Conservation (phyloP, 306 rosid genomes). For the Cercis canadensis region DNA sequence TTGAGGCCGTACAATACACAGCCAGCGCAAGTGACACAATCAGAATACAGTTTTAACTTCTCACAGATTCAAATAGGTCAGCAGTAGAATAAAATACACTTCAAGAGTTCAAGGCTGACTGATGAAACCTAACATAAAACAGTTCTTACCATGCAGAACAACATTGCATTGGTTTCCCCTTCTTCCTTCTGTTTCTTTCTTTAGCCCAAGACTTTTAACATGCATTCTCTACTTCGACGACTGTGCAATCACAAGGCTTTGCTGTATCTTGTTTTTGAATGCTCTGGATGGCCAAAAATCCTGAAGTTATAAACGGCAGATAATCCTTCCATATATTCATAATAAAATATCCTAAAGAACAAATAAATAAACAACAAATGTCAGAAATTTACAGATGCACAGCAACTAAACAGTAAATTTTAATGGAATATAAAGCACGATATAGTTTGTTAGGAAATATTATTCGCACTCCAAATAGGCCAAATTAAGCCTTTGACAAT, state of each 20-base stretch:
- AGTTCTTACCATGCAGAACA: neutral
- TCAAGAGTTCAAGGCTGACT: too few species aligned
- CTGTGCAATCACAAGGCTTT: slow-evolving; percentile 72
- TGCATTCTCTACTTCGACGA: slow-evolving; percentile 86
- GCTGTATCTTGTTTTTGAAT: slow-evolving; percentile 83
- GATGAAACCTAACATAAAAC: neutral
- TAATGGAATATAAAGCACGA: neutral
- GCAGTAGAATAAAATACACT: too few species aligned
- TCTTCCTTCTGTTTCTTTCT: slow-evolving; percentile 69
- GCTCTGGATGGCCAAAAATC: slow-evolving; percentile 59
- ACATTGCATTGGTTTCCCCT: slow-evolving; percentile 81
- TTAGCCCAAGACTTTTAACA: slow-evolving; percentile 92
- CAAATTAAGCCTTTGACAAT: neutral
- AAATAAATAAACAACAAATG: slow-evolving; percentile 2
- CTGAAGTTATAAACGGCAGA: too few species aligned
- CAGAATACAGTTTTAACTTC: too few species aligned
- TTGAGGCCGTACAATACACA: neutral
- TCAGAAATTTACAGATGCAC: too few species aligned
- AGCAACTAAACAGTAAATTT: neutral
- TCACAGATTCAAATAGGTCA: too few species aligned
- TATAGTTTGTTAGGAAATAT: neutral
- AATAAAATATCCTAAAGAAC: slow-evolving; percentile 1
- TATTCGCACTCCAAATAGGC: neutral
- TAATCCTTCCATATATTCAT: too few species aligned
- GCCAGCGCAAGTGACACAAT: neutral